These are phyloP conservation scores for Whalleya microplaca DNA, from an alignment of 2,329 filamentous ascomycete genomes.

Conservation along the genomic window DNA sequence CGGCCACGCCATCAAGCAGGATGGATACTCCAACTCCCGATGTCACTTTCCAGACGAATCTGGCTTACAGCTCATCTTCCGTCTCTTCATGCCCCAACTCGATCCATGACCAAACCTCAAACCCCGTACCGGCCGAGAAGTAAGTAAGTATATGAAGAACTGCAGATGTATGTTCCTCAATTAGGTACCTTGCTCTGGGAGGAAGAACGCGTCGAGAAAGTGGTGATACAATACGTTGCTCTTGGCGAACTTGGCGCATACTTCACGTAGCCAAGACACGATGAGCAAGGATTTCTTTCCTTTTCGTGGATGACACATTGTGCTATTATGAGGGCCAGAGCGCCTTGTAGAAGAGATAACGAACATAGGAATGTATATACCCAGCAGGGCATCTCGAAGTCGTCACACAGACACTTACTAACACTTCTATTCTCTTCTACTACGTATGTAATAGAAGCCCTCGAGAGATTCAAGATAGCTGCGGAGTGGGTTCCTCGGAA, in stretches of 20 bases:
- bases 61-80: constrained; percentile 21
- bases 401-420: neutral
- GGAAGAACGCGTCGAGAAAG: constrained; percentile 24
- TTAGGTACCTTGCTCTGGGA: constrained; percentile 20
- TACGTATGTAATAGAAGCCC: no score
- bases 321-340: constrained; percentile 5
- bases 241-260: constrained; percentile 37
- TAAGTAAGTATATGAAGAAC: constrained; percentile 10
- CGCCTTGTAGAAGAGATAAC: constrained; percentile 20
- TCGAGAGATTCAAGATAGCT: neutral
- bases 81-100: constrained; percentile 6
- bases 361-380: constrained; percentile 3
- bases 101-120: constrained; percentile 15
- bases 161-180: constrained; percentile 6
- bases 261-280: constrained; percentile 28
- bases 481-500: neutral
- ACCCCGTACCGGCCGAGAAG: constrained; percentile 19
- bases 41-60: neutral
- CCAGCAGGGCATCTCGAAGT: neutral
- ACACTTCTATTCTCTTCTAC: neutral
- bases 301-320: constrained; percentile 24
- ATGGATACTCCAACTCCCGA: constrained; percentile 23
- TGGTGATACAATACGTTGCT: constrained; percentile 28
- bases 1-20: constrained; percentile 17
- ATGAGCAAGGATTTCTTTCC: constrained; percentile 25